Percentiles rank a stretch among this genome's conserved stretches.
phyloP scores from a whole-genome alignment of 148 eudicot species.

The Salicornia ramosissima region DNA sequence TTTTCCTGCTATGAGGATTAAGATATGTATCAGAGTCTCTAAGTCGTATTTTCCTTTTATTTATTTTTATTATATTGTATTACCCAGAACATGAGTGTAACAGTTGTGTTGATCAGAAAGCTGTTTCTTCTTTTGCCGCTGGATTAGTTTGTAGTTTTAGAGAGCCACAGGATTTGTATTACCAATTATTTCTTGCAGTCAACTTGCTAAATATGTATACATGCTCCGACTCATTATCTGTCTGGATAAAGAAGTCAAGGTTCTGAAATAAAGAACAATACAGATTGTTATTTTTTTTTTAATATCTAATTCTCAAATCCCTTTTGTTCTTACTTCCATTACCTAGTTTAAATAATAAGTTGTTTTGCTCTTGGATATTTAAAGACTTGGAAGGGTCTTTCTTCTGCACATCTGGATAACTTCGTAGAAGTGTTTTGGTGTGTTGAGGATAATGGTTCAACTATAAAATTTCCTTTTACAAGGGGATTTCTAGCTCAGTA shows the following conservation, averaged over 20 bases:
- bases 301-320: not conserved
- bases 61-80: not conserved
- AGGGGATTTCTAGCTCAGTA: conserved; percentile 3
- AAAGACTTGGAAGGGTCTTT: not conserved
- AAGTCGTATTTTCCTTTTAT: not conserved
- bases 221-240: not conserved
- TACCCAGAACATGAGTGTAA: not conserved
- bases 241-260: not conserved
- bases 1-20: not conserved
- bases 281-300: not conserved
- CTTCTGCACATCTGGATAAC: not conserved
- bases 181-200: not conserved
- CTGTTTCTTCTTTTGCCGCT: not conserved
- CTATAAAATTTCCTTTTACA: not conserved
- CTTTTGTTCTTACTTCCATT: not conserved
- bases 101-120: no score
- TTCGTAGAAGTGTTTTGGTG: not conserved
- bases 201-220: not conserved
- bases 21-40: not conserved
- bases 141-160: not conserved
- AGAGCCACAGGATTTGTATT: not conserved
- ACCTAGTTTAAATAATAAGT: not conserved
- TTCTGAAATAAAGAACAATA: not conserved
- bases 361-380: not conserved
- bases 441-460: not conserved